These are phyloP conservation scores for Tagetes erecta DNA, from an alignment of 129 eudicot species.

Conservation along the genomic window DNA sequence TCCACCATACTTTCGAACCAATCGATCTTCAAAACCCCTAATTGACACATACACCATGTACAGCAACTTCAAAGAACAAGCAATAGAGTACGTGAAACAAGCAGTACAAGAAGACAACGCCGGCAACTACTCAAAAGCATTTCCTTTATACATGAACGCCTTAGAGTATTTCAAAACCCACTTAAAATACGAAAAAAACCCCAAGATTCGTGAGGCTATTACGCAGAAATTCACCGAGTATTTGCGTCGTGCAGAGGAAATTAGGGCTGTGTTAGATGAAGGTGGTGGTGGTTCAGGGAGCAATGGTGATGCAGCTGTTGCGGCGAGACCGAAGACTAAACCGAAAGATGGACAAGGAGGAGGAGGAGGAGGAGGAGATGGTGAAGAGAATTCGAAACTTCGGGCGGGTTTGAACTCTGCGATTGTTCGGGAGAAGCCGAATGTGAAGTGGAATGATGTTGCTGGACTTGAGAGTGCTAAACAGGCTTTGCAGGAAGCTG, in stretches of 20 bases:
- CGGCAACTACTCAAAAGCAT: conserved; percentile 82
- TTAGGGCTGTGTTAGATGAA: conserved; percentile 77
- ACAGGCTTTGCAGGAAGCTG: conserved; percentile 92
- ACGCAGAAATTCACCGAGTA: conserved; percentile 92
- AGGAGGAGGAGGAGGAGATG: conserved; percentile 72
- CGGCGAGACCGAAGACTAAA: conserved; percentile 67
- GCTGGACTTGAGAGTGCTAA: conserved; percentile 95
- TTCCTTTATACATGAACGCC: conserved; percentile 86
- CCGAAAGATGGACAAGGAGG: conserved; percentile 62
- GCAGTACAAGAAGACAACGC: conserved; percentile 88
- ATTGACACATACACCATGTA: conserved; percentile 52
- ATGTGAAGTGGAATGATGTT: conserved; percentile 91
- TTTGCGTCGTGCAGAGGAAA: conserved; percentile 89
- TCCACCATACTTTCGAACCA: not conserved
- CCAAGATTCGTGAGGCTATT: conserved; percentile 84
- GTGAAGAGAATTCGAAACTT: conserved; percentile 68
- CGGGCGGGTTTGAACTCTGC: conserved; percentile 85
- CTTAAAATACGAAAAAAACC: conserved; percentile 87
- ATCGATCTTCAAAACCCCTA: conserved; percentile 22
- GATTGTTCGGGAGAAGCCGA: conserved; percentile 82
- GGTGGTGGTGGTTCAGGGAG: conserved; percentile 61
- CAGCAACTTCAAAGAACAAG: conserved; percentile 94
- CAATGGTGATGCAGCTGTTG: conserved; percentile 80
- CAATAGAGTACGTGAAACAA: conserved; percentile 86
- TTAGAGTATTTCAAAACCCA: conserved; percentile 89